A percentile compares a stretch with the other conserved stretches of the same genome.
Conservation (phyloP, 192 early-diverging fungal species). For the Entomortierella lignicola region DNA sequence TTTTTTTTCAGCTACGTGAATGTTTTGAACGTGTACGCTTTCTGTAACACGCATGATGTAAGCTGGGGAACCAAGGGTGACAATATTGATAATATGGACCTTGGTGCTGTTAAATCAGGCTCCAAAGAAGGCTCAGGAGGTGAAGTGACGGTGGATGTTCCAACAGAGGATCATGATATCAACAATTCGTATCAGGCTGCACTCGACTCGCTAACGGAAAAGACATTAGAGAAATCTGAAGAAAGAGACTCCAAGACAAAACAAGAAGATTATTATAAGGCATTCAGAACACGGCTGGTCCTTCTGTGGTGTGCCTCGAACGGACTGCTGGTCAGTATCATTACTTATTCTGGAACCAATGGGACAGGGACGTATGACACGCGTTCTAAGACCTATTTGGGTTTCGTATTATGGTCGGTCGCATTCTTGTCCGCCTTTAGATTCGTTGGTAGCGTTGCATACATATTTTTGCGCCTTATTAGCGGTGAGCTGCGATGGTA, state of each 20-base stretch:
- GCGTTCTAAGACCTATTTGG: conserved; percentile 61
- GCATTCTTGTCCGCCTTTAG: conserved; percentile 72
- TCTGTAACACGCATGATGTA: conserved; percentile 67
- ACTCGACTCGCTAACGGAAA: conserved; percentile 63
- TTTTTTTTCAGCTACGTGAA: conserved; percentile 74
- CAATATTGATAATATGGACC: conserved; percentile 72
- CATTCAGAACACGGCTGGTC: conserved; percentile 83
- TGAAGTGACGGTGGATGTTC: conserved; percentile 80
- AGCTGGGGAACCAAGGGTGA: conserved; percentile 97
- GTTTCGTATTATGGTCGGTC: conserved; percentile 85
- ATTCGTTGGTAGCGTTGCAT: conserved; percentile 74
- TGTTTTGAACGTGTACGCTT: conserved; percentile 83
- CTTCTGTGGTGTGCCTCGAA: conserved; percentile 87
- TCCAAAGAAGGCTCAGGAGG: conserved; percentile 77
- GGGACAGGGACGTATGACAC: conserved; percentile 33
- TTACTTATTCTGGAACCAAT: conserved; percentile 65
- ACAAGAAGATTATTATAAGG: conserved; percentile 83
- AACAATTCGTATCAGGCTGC: conserved; percentile 86
- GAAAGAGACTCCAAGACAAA: conserved; percentile 79
- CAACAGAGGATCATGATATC: conserved; percentile 82
- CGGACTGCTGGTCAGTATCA: conserved; percentile 68
- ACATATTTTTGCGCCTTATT: conserved; percentile 72
- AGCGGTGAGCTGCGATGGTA: conserved; percentile 63
- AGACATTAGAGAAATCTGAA: conserved; percentile 57
- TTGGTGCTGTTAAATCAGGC: conserved; percentile 81